phyloP scores from a whole-genome alignment of 2,329 filamentous ascomycete species.

The Trichoderma aggressivum region DNA sequence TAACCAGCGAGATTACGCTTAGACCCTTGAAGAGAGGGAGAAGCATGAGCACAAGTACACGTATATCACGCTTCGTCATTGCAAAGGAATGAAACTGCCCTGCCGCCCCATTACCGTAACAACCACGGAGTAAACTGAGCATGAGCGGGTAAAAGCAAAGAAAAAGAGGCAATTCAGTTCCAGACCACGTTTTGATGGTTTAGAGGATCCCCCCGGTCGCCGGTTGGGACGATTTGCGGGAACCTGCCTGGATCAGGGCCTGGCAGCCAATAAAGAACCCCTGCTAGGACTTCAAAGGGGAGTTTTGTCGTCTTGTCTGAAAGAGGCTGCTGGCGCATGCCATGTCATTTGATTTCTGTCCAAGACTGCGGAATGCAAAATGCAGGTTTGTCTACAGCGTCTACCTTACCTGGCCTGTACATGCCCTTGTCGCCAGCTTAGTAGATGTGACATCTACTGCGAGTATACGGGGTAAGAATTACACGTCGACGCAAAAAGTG shows the following conservation, averaged over 20 bases:
- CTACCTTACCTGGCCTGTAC: background rate
- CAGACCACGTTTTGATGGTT: background rate
- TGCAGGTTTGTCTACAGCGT: background rate
- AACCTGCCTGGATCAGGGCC: conserved; percentile 10
- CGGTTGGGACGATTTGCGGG: conserved; percentile 1
- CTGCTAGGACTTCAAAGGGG: conserved; percentile 17
- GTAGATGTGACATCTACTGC: background rate
- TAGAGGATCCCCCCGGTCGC: conserved; percentile 4
- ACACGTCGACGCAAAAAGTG: background rate
- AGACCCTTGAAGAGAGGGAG: background rate
- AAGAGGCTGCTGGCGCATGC: background rate
- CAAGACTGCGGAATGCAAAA: background rate
- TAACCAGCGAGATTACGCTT: background rate
- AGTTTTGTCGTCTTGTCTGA: conserved; percentile 8
- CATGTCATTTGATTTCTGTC: background rate
- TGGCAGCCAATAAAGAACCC: conserved; percentile 13
- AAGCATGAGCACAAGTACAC: background rate
- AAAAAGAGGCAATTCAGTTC: background rate
- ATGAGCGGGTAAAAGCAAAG: background rate
- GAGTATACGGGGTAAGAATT: background rate
- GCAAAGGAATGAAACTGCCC: conserved; percentile 7
- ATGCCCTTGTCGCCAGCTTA: background rate
- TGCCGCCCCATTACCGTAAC: background rate
- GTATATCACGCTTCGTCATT: background rate
- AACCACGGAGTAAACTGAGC: background rate